phyloP scores from a whole-genome alignment of 352 stramenopile genomes.

The Phytophthora cryptogea region DNA sequence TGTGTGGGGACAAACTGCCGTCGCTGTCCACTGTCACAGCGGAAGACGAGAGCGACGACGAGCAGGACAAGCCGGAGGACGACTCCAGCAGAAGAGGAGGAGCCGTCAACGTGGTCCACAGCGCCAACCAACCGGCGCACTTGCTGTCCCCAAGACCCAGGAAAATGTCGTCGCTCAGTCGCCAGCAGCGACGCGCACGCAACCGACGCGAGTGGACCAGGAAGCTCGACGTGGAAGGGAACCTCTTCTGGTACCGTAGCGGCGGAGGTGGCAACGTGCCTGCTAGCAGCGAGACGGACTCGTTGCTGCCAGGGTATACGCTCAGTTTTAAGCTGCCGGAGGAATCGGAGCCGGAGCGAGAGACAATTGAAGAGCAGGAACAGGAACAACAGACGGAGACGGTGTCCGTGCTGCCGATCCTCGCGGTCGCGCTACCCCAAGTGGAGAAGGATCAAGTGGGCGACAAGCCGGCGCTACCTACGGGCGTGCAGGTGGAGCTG shows the following conservation, averaged over 20 bases:
- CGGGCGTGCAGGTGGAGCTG: slow-evolving; percentile 34
- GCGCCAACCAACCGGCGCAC: slow-evolving; percentile 1
- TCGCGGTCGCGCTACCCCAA: slow-evolving; percentile 20
- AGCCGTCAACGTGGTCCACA: slow-evolving; percentile 17
- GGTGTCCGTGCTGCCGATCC: slow-evolving; percentile 6
- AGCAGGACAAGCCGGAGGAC: slow-evolving; percentile 14
- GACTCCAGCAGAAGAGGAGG: slow-evolving; percentile 13
- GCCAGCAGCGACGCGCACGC: slow-evolving; percentile 41
- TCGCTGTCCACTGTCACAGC: slow-evolving; percentile 26
- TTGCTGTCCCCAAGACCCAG: slow-evolving; percentile 25
- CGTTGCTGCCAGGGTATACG: slow-evolving; percentile 33
- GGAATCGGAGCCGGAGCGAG: slow-evolving; percentile 22
- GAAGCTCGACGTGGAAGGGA: slow-evolving; percentile 64
- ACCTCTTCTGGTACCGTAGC: slow-evolving; percentile 62
- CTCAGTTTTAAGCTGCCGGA: slow-evolving; percentile 37
- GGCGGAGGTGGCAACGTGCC: slow-evolving; percentile 21
- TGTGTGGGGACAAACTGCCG: slow-evolving; percentile 63
- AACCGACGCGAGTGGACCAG: slow-evolving; percentile 72
- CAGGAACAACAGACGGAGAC: slow-evolving; percentile 2
- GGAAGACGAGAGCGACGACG: slow-evolving; percentile 31
- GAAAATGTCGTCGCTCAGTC: slow-evolving; percentile 43
- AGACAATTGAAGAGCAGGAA: slow-evolving; percentile 12
- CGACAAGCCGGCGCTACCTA: slow-evolving; percentile 19
- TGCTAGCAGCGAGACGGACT: slow-evolving; percentile 15
- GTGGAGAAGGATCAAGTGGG: slow-evolving; percentile 24